phyloP scores from a whole-genome alignment of 169 alveolate species.

The Theileria orientalis region DNA sequence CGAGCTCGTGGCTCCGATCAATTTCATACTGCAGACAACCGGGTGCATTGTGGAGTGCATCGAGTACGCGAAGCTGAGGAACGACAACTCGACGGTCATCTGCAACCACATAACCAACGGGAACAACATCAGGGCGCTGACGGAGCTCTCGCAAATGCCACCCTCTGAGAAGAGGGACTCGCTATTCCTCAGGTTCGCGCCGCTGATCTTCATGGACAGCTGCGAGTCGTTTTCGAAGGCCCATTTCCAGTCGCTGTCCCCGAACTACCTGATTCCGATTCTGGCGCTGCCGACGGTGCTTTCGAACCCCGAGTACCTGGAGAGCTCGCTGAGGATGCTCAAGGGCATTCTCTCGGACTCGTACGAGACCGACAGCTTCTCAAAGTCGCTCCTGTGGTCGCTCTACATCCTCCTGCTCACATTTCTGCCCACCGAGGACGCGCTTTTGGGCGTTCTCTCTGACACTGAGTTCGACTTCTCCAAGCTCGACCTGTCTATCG shows the following conservation, averaged over 20 bases:
- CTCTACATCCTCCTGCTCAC: constrained; percentile 50
- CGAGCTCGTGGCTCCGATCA: constrained; percentile 53
- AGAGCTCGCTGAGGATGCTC: constrained; percentile 32
- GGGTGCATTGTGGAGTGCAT: constrained; percentile 62
- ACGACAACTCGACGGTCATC: constrained; percentile 37
- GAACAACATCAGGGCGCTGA: constrained; percentile 38
- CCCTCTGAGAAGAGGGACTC: constrained; percentile 54
- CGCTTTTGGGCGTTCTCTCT: constrained; percentile 30
- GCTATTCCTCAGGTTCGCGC: constrained; percentile 51
- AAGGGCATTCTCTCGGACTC: constrained; percentile 28
- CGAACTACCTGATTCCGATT: constrained; percentile 37
- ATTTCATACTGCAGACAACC: constrained; percentile 51
- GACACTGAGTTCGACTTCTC: constrained; percentile 19
- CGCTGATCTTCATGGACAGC: constrained; percentile 54
- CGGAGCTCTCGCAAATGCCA: constrained; percentile 52
- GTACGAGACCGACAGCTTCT: constrained; percentile 8
- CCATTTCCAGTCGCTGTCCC: constrained; percentile 44
- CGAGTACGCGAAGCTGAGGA: constrained; percentile 49
- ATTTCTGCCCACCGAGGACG: constrained; percentile 24
- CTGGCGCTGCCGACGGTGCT: constrained; percentile 48
- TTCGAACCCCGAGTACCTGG: constrained; percentile 21
- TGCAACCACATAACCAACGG: constrained; percentile 51
- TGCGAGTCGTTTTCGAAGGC: constrained; percentile 37
- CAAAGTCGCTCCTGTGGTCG: constrained; percentile 56
- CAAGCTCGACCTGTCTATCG: constrained; percentile 49